These are phyloP conservation scores for Pseudoneurospora amorphoporcata DNA, from an alignment of 495 filamentous ascomycete genomes.

Conservation along the genomic window DNA sequence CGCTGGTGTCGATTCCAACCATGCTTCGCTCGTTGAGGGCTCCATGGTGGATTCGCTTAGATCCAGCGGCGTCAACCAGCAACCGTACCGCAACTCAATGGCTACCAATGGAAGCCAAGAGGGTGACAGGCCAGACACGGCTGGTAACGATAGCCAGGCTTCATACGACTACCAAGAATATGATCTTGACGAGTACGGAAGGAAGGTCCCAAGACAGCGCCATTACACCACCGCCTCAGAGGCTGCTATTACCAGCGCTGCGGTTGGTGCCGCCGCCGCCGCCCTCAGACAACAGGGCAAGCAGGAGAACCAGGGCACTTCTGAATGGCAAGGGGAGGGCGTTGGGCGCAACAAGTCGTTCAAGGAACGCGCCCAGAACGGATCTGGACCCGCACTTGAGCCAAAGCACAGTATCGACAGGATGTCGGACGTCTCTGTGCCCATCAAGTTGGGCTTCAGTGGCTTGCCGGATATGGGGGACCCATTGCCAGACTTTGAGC, in stretches of 20 bases:
- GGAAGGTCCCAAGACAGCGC: constrained; percentile 34
- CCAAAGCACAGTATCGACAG: constrained; percentile 69
- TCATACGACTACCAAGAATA: constrained; percentile 31
- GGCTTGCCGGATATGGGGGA: constrained; percentile 50
- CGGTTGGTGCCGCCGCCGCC: constrained; percentile 38
- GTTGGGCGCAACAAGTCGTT: constrained; percentile 41
- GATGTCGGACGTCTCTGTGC: constrained; percentile 45
- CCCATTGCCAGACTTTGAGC: constrained; percentile 59
- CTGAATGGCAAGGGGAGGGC: constrained; percentile 24
- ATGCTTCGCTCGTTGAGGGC: constrained; percentile 77
- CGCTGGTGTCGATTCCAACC: constrained; percentile 70
- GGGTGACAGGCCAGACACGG: constrained; percentile 18
- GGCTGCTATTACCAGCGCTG: constrained; percentile 40
- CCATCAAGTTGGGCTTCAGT: constrained; percentile 49
- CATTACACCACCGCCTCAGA: constrained; percentile 40
- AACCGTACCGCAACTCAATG: constrained; percentile 26
- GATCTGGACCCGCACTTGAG: constrained; percentile 44
- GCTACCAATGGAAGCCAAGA: constrained; percentile 23
- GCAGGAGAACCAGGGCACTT: constrained; percentile 15
- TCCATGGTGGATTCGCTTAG: constrained; percentile 61
- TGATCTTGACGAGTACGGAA: constrained; percentile 44
- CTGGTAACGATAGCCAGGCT: constrained; percentile 20
- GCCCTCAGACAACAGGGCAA: constrained; percentile 31
- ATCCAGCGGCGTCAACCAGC: constrained; percentile 27
- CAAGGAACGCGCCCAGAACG: constrained; percentile 43